Evolutionary conservation across 2,329 filamentous ascomycete species (phyloP), one percentile per base, ranked within the genome.

Genomic region (Trichoderma cornu-damae): DNA sequence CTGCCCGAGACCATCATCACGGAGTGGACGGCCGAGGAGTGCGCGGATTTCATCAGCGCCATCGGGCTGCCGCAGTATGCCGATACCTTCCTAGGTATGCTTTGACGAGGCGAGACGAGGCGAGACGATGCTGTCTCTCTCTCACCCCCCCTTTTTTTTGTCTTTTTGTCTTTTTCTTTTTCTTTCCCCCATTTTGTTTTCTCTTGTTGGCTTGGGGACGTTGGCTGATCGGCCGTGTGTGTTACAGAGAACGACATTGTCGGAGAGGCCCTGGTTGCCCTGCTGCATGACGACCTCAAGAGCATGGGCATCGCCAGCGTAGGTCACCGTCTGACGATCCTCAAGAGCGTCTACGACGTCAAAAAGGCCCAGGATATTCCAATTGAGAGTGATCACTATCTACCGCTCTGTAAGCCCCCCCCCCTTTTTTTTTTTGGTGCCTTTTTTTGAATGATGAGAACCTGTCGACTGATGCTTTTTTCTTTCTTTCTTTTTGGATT

Each of bases 281-380:
- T 99, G 62, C 87, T 89, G 62, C 94, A 97, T 70, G 89, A 96
- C 58, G 93, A 97, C 70, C 78, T 99, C 66, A 96, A 95, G 73
- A 90, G 95, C 69, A 93, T 97, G 86, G 92, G 92, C 47, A 89
- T 99, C 62, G 79, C 80, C 61, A 97, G 93, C 74, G 90, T 96
- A 47, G 94, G 94, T 38, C 94, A 99, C 75, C 87, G 94, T 60
- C 79, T 99, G 66, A 96, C 91, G 20, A 95, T 99, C 58, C 80
- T 99, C 59, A 97, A 96, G 76, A 92, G 86, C 66, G 91, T 97
- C 55, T 97, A 96, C 75, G 92, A 97, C 68, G 87, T 94, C 68
- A 99, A 99, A 76, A 87, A 93, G 71, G 90, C 90, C 62, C 92
- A 96, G 68, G 91, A 96, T 66, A 84, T 97, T 60, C 88, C 90